Base-by-base conservation (phyloP, 768 basidiomycete genomes). In the Brasilioporus rufonigricans region DNA sequence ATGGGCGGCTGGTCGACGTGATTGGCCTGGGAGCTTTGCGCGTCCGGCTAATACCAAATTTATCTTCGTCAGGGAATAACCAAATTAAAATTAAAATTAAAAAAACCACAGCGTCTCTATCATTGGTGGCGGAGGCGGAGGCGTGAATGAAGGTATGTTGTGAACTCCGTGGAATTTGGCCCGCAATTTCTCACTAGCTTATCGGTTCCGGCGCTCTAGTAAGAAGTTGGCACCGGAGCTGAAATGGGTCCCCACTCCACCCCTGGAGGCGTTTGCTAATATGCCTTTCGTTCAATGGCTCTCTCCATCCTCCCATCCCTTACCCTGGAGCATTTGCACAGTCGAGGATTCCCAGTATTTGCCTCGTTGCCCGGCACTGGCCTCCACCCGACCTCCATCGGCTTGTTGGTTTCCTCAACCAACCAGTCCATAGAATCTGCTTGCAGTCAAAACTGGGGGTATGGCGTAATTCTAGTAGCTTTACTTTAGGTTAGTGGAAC, bases 311-410 rank as follows among this genome's bases (percentile, higher is more conserved):
- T 16, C 23, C 3, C 21, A 5, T 46, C 35, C 21, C 31, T n/a
- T 41, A 0, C 48, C 56, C 43, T 48, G 48, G 57, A 58, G 44
- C 12, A 9, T 32, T 18, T n/a, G n/a, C 31, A 16, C 13, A 43
- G 29, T 26, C 10, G n/a, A 39, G 14, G 10, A 36, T 21, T 3
- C 44, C 21, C 8, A 19, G 14, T 40, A 32, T 41, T 18, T n/a
- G 12, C 32, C 26, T 44, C 7, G 14, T 43, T 13, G 7, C 36
- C 11, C 18, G 24, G 27, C 16, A 8, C 16, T 12, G 27, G 23
- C 27, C 51, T 38, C 21, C 35, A 33, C 2, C 57, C 41, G 46
- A 39, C 35, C 58, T 60, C 46, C 58, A 33, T 19, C 23, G 18
- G 18, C 16, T n/a, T 31, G 16, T 16, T 39, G 45, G 23, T 27